Percentiles rank a stretch among this genome's conserved stretches.
Evolutionary conservation across 495 filamentous ascomycete genomes (phyloP).

Genomic region (Aspergillus coremiiformis): DNA sequence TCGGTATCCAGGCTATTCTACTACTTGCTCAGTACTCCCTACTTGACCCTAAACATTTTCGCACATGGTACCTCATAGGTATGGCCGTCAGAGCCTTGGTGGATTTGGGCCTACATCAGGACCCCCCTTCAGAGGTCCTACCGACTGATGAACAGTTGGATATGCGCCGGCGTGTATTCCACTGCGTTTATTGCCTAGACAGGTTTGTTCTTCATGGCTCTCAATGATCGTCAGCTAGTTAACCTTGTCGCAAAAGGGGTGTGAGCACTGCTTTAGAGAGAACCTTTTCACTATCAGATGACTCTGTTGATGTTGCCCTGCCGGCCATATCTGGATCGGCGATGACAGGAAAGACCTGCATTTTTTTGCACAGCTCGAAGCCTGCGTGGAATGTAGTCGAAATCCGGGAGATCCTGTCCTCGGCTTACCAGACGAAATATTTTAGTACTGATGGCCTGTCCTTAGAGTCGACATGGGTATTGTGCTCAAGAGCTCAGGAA

Average conservation of each 20-base stretch:
- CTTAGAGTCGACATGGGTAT: constrained; percentile 51
- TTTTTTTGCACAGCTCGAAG: constrained; percentile 43
- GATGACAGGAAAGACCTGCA: constrained; percentile 31
- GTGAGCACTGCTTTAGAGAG: constrained; percentile 73
- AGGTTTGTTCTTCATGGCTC: constrained; percentile 43
- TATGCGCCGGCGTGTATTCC: constrained; percentile 70
- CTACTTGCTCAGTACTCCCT: constrained; percentile 82
- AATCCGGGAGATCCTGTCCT: constrained; percentile 69
- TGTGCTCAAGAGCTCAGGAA: constrained; percentile 55
- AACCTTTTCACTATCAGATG: constrained; percentile 87
- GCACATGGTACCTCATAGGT: constrained; percentile 84
- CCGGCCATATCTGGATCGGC: constrained; percentile 34
- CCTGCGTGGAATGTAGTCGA: constrained; percentile 58
- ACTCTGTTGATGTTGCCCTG: constrained; percentile 65
- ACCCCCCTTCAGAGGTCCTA: constrained; percentile 59
- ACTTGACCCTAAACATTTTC: constrained; percentile 80
- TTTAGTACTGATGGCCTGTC: constrained; percentile 57
- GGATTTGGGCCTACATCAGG: constrained; percentile 85
- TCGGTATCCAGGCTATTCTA: constrained; percentile 75
- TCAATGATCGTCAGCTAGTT: neutral
- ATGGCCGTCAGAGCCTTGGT: constrained; percentile 77
- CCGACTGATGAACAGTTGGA: constrained; percentile 60
- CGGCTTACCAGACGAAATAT: constrained; percentile 75
- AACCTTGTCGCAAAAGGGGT: constrained; percentile 42
- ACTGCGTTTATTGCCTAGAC: constrained; percentile 80